These are phyloP conservation scores for Maudiozyma bulderi DNA, from an alignment of 805 yeast genomes.

Conservation along the genomic window DNA sequence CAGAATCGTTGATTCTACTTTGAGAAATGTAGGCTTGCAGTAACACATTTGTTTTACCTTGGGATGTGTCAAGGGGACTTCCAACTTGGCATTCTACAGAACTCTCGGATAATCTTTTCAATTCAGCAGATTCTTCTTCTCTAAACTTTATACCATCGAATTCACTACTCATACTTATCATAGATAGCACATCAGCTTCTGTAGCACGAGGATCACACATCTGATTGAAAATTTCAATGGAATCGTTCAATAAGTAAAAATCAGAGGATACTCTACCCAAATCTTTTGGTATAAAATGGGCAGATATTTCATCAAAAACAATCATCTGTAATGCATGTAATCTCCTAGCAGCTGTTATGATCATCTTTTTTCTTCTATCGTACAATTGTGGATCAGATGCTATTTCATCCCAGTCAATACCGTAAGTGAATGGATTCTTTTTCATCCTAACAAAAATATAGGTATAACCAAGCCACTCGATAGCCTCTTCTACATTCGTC, in stretches of 20 bases:
- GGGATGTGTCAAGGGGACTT: slow-evolving; percentile 63
- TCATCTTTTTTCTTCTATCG: slow-evolving; percentile 64
- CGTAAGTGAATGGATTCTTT: slow-evolving; percentile 87
- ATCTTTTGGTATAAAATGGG: slow-evolving; percentile 75
- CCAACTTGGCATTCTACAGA: slow-evolving; percentile 75
- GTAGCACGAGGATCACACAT: slow-evolving; percentile 76
- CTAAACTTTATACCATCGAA: slow-evolving; percentile 84
- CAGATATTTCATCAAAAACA: slow-evolving; percentile 76
- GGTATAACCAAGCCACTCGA: slow-evolving; percentile 96
- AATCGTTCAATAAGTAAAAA: slow-evolving; percentile 73
- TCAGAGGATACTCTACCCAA: slow-evolving; percentile 92
- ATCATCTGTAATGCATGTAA: slow-evolving; percentile 90
- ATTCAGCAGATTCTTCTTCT: slow-evolving; percentile 75
- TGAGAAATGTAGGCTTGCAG: slow-evolving; percentile 83
- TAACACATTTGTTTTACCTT: slow-evolving; percentile 78
- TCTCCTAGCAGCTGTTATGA: slow-evolving; percentile 68
- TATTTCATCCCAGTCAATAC: slow-evolving; percentile 79
- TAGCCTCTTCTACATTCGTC: slow-evolving; percentile 87
- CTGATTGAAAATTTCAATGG: slow-evolving; percentile 82
- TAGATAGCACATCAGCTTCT: slow-evolving; percentile 83
- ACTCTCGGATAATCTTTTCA: slow-evolving; percentile 48
- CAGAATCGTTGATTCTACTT: slow-evolving; percentile 62
- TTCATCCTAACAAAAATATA: slow-evolving; percentile 91
- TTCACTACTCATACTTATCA: slow-evolving; percentile 87
- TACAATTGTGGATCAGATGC: slow-evolving; percentile 74